Evolutionary conservation across 106 monocot species (phyloP), one percentile per base, ranked within the genome.

Genomic region (Dioscorea dumetorum): DNA sequence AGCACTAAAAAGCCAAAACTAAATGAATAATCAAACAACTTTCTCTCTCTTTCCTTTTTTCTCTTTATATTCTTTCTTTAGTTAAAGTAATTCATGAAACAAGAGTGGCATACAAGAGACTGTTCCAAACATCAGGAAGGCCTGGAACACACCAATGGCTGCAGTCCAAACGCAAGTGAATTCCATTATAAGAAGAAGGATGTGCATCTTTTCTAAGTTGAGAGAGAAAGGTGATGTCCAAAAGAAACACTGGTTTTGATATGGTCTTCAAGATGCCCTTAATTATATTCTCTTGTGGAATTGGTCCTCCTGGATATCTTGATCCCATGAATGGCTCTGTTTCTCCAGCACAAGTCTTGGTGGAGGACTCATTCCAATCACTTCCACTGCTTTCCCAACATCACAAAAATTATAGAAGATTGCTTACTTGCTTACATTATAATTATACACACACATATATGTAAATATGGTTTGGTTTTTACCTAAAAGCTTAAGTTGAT

Each of bases 181-280:
- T 48, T 18, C 65, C 65, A 66, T 49, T 66, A 49, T 66, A 66
- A 0, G 65, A 66, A 49, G 24, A 5, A 49, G 78, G 82, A 22
- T 83, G 82, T 15, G 78, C 82, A 67, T 83, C 82, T 31, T 67
- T 78, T 67, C 82, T 66, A 8, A 83, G 71, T 57, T 77, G 78
- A 8, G 82, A 83, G 20, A 74, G 74, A 14, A 73, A 17, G 0
- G 82, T 83, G 48, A 83, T 71, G 48, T 83, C 78, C 2, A 83
- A 71, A 10, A 78, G 67, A 50, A 66, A 61, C 54, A 78, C 78
- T 18, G 78, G 74, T 58, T 57, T 74, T 14, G 78, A 34, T 64
- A 75, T 83, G n/a, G 58, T 33, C 4, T 57, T 65, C 73, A 83
- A 20, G 9, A 74, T 67, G 15, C 28, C 57, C 11, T 74, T 61